Conservation (phyloP, 805 yeast species). For the Saccharomycopsis selenospora region DNA sequence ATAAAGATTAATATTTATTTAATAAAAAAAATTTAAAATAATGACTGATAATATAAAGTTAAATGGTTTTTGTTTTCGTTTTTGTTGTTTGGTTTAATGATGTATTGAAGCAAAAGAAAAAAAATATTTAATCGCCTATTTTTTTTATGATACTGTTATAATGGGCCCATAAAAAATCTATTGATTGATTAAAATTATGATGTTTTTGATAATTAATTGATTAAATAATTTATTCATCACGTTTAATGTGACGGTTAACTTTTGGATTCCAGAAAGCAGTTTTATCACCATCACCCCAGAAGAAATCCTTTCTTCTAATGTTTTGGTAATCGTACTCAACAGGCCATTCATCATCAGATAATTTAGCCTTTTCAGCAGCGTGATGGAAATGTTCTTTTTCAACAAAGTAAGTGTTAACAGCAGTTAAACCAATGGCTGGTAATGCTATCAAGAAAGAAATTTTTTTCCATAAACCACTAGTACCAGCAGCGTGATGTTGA, state of each 20-base stretch:
- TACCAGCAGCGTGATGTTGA: constrained; percentile 69
- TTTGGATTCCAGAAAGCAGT: constrained; percentile 94
- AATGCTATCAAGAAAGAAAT: constrained; percentile 71
- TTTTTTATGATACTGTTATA: too few species aligned
- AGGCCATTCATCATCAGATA: constrained; percentile 91
- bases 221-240: constrained; percentile 22
- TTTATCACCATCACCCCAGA: constrained; percentile 99
- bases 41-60: too few species aligned
- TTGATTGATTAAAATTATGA: constrained; percentile 1
- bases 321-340: constrained; percentile 85
- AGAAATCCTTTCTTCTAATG: constrained; percentile 78
- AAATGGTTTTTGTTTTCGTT: too few species aligned
- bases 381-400: constrained; percentile 90
- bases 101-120: too few species aligned
- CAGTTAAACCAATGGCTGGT: constrained; percentile 72
- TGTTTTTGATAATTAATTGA: neutral
- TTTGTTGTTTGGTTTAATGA: too few species aligned
- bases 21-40: too few species aligned
- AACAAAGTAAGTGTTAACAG: constrained; percentile 71
- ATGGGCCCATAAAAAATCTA: neutral
- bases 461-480: constrained; percentile 79
- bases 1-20: too few species aligned
- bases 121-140: too few species aligned
- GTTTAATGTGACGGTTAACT: constrained; percentile 76
- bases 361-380: constrained; percentile 60